A percentile compares a stretch with the other conserved stretches of the same genome.
These are phyloP conservation scores for Xylaria flabelliformis DNA, from an alignment of 495 filamentous ascomycete genomes.

Conservation along the genomic window DNA sequence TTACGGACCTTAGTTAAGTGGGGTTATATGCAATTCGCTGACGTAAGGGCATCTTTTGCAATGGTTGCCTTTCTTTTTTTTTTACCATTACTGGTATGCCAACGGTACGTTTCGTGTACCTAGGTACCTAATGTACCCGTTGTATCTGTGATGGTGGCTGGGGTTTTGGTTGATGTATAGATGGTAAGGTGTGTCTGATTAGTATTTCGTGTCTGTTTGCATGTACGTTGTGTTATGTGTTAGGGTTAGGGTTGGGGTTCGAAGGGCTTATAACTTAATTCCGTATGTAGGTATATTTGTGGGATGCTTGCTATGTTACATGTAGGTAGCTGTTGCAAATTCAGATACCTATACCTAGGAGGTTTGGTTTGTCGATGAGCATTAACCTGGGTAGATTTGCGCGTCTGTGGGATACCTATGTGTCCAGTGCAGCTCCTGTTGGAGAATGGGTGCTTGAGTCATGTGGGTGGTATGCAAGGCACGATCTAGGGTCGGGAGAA, in stretches of 20 bases:
- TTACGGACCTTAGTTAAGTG: slow-evolving; percentile 14
- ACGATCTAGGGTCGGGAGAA: neutral
- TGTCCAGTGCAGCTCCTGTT: neutral
- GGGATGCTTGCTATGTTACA: neutral
- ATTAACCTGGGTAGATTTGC: neutral
- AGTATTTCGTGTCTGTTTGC: neutral
- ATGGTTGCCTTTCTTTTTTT: neutral
- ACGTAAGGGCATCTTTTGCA: slow-evolving; percentile 5
- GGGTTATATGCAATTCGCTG: slow-evolving; percentile 4
- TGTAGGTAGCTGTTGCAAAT: neutral
- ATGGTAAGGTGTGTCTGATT: neutral
- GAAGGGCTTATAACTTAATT: neutral
- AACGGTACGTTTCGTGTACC: neutral
- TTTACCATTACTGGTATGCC: neutral
- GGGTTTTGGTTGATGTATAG: neutral
- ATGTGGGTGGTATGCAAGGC: neutral
- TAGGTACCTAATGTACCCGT: neutral
- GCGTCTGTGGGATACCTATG: neutral
- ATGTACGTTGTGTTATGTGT: neutral
- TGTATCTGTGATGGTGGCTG: neutral
- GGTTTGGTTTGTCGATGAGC: neutral
- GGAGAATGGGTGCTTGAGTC: neutral
- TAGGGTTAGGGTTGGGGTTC: neutral
- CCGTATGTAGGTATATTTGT: neutral
- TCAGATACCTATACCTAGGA: neutral